Base-by-base conservation (phyloP, 176 grass and related monocot genomes). In the Oryza glumipatula region DNA sequence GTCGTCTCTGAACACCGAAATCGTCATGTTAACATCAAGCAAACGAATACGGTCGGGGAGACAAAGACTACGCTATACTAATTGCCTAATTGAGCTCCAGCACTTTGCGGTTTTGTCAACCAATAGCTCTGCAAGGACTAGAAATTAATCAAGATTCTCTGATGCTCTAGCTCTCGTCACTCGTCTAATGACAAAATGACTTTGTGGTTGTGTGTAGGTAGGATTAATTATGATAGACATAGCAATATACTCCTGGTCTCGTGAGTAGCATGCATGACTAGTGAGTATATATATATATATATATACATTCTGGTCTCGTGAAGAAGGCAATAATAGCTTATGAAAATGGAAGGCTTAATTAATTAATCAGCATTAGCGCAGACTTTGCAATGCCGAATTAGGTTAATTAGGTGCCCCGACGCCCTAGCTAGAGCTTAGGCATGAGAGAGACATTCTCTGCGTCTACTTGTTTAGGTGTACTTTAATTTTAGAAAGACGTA, bases 1-100 rank as follows among this genome's bases (percentile, higher is more conserved):
- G 78, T 86, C 90, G 9, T 49, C 14, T 90, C 17, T 73, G 45
- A 74, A 82, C 65, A 93, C 76, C 41, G 76, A 54, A 77, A 93
- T 73, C 9, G 83, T 63, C 15, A 41, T 81, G 61, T 67, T 9
- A 54, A 70, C 44, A 30, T 74, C 44, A 30, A 9, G 11, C 21
- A 4, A 71, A 71, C 38, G 9, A 21, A 9, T 60, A 41, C 3
- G 12, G 75, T 63, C 75, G 0, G 74, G 12, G 19, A 60, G 54
- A 38, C 36, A 5, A 38, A n/a, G 58, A 10, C 30, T 32, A 32
- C 17, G 17, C 7, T 21, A 61, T 22, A 8, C 58, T 61, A 22
- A 56, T 21, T 56, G 52, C 46, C 46, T 48, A 19, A n/a, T 3
- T 9, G 13, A 56, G 52, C 21, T 61, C 7, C 7, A 10, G 19